These are phyloP conservation scores for Tephrocybe rancida DNA, from an alignment of 768 basidiomycete species.

Conservation along the genomic window DNA sequence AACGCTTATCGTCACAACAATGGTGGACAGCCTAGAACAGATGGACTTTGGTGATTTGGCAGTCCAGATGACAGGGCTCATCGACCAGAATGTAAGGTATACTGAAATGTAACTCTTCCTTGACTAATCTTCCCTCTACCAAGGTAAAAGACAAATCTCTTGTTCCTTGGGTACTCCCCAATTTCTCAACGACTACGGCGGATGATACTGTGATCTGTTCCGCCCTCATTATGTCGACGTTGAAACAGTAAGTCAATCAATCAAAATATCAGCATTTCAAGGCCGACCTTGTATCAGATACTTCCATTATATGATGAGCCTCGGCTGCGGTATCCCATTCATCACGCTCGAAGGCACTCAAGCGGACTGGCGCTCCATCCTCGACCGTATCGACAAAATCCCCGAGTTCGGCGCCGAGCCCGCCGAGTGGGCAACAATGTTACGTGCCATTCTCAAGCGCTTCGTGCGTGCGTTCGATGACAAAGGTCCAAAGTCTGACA, in stretches of 20 bases:
- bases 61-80: conserved; percentile 21
- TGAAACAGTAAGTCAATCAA: conserved; percentile 24
- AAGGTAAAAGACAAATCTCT: conserved; percentile 26
- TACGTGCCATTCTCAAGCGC: conserved; percentile 38
- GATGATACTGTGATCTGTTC: conserved; percentile 38
- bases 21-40: conserved; percentile 13
- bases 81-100: conserved; percentile 25
- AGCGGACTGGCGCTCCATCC: conserved; percentile 24
- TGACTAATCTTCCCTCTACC: no score
- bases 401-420: conserved; percentile 34
- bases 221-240: conserved; percentile 44
- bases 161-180: conserved; percentile 34
- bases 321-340: conserved; percentile 43
- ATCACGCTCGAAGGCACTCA: conserved; percentile 45
- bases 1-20: conserved; percentile 18
- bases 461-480: conserved; percentile 38
- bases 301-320: conserved; percentile 34
- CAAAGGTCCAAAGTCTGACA: conserved; percentile 22
- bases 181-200: conserved; percentile 45
- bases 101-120: background rate
- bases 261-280: no score
- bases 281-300: conserved; percentile 18
- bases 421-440: conserved; percentile 38
- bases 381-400: conserved; percentile 36
- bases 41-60: conserved; percentile 27